Conservation (phyloP, 805 yeast species). For the Lipomyces chichibuensis region DNA sequence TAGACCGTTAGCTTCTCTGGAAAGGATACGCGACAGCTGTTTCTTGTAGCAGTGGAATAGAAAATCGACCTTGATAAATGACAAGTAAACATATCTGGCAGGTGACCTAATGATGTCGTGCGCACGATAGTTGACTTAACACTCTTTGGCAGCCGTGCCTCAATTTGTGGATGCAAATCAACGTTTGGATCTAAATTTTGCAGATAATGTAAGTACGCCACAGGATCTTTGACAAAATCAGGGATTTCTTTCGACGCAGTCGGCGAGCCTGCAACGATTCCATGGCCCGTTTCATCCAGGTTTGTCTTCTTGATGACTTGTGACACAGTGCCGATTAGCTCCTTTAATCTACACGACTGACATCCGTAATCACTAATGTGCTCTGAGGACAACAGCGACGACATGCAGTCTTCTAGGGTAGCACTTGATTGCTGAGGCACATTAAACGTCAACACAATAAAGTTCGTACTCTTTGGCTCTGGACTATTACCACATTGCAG, state of each 20-base stretch:
- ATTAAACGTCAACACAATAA: constrained; percentile 71
- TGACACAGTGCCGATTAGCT: constrained; percentile 10
- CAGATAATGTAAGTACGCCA: constrained; percentile 47
- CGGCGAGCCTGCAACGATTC: neutral
- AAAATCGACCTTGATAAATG: constrained; percentile 86
- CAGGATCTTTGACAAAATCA: constrained; percentile 36
- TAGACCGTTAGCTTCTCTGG: constrained; percentile 57
- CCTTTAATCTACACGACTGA: constrained; percentile 60
- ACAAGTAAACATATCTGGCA: constrained; percentile 74
- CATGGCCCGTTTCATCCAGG: neutral
- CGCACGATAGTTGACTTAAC: constrained; percentile 70
- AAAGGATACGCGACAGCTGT: constrained; percentile 70
- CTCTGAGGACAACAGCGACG: constrained; percentile 63
- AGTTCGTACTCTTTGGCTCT: constrained; percentile 59
- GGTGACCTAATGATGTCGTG: constrained; percentile 59
- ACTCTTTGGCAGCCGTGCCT: constrained; percentile 45
- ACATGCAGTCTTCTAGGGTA: constrained; percentile 57
- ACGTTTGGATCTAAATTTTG: constrained; percentile 58
- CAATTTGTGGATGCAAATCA: constrained; percentile 56
- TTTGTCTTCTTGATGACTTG: neutral
- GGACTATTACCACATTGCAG: constrained; percentile 65
- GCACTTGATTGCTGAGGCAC: constrained; percentile 63
- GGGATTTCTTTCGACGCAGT: constrained; percentile 9
- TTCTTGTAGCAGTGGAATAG: constrained; percentile 69
- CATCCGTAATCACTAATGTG: constrained; percentile 79